Evolutionary conservation across 1,284 basidiomycete species (phyloP).

Genomic region (Testicularia cyperi): DNA sequence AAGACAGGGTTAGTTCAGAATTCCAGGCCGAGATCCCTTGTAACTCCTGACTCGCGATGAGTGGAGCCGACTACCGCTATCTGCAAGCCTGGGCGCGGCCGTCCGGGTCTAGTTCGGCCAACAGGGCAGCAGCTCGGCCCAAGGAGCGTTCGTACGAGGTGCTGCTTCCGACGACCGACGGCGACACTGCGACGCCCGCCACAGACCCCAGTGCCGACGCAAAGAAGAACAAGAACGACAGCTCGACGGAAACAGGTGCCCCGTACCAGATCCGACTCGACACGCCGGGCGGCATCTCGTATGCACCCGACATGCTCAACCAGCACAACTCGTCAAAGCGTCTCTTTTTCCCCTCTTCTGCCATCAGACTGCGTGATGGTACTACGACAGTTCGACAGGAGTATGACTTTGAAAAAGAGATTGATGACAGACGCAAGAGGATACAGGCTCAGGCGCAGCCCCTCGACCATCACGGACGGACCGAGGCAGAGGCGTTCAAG

Average conservation of each 20-base stretch:
- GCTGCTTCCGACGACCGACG: conserved; percentile 19
- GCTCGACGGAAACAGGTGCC: conserved; percentile 4
- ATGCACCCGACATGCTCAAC: conserved; percentile 45
- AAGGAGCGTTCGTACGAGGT: conserved; percentile 22
- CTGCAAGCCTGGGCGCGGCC: conserved; percentile 41
- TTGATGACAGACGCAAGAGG: conserved; percentile 4
- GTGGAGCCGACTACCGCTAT: conserved; percentile 42
- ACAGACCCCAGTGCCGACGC: not conserved
- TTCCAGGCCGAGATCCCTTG: not conserved
- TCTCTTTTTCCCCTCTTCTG: conserved; percentile 50
- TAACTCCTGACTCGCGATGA: conserved; percentile 1
- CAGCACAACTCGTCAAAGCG: conserved; percentile 52
- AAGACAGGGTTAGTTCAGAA: too few species aligned
- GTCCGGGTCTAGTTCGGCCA: conserved; percentile 3
- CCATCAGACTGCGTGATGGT: too few species aligned
- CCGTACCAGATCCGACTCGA: conserved; percentile 53
- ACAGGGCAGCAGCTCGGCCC: not conserved
- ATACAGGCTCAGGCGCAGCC: not conserved
- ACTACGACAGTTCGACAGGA: conserved; percentile 21
- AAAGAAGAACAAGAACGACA: conserved; percentile 6
- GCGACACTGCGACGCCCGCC: conserved; percentile 7
- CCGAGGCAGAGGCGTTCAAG: conserved; percentile 30
- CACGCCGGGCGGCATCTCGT: conserved; percentile 51
- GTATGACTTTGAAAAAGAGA: conserved; percentile 44
- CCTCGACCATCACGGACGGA: conserved; percentile 13